A percentile compares a stretch with the other conserved stretches of the same genome.
Conservation (phyloP, 345 rosid species). For the Jatropha curcas region DNA sequence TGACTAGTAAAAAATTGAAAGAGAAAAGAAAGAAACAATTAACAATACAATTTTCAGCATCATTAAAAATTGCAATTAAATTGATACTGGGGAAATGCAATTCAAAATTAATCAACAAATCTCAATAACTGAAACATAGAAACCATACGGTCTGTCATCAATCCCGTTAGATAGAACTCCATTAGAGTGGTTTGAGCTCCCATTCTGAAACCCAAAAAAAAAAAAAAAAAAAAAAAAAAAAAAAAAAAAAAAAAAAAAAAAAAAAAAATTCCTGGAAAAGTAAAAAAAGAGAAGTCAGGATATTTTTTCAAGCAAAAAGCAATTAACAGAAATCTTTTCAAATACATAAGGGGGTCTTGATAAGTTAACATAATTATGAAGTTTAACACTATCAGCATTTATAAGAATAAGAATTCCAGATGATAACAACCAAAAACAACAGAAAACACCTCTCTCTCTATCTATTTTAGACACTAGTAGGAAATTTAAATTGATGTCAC, state of each 20-base stretch:
- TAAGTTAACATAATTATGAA: neutral
- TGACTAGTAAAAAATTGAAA: neutral
- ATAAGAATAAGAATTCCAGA: neutral
- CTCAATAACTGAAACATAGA: constrained; percentile 2
- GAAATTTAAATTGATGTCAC: neutral
- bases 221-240: neutral
- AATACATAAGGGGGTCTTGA: no score
- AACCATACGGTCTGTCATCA: constrained; percentile 61
- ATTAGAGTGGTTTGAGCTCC: constrained; percentile 34
- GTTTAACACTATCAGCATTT: neutral
- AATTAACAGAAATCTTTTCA: neutral
- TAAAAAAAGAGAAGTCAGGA: constrained; percentile 1
- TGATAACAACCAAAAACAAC: neutral
- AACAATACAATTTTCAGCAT: neutral
- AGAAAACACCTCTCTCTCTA: neutral
- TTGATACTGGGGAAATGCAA: no score
- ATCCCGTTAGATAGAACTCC: constrained; percentile 45
- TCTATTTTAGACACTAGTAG: neutral
- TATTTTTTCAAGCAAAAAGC: constrained; percentile 1
- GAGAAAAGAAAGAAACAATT: neutral
- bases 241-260: no score
- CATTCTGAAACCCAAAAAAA: constrained; percentile 39
- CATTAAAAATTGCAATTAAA: neutral
- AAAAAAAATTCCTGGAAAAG: constrained; percentile 62
- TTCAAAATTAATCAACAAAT: neutral